Base-by-base conservation (phyloP, 2,329 filamentous ascomycete species). In the Ceratocystis papillata region DNA sequence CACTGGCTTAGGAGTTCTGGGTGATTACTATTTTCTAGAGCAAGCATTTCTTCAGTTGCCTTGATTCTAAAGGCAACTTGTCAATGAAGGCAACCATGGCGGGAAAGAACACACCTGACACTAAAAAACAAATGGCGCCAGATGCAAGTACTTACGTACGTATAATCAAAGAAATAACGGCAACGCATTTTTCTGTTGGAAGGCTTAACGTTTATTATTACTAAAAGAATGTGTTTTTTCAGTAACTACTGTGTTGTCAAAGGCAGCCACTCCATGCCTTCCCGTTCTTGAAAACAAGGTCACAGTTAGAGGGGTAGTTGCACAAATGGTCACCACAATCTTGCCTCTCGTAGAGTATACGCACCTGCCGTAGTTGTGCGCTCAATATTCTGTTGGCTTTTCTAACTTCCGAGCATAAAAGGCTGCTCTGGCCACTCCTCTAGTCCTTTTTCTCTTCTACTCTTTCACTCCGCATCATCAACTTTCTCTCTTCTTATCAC, bases 1-100 rank as follows among this genome's bases (percentile, higher is more conserved):
- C 2, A 81, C 80, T 1, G 80, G 84, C 62, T 68, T 81, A 22
- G 80, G 80, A 0, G 77, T 79, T 45, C 76, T 79, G 0, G 73
- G 73, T 46, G 74, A 79, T 46, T 80, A 80, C 71, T 67, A 71
- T 6, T 73, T 74, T 69, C 70, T 79, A 2, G 62, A 76, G 69
- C 66, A 73, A 41, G 75, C 73, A 12, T 67, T 78, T 67, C 68
- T 74, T 10, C 68, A 44, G 15, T 25, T 65, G 57, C 44, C 66
- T 50, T 67, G 55, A 59, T 37, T 8, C 20, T 10, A 3, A 37
- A 10, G 15, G 37, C 10, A 57, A 60, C 20, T 8, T 25, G 17
- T 28, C 33, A 15, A n/a, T n/a, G 15, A 25, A 17, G 60, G 15
- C 33, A n/a, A 28, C 15, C 48, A 25, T 28, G 22, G 10, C 10